Conservation (phyloP, 768 basidiomycete genomes). For the Nidularia sp. region DNA sequence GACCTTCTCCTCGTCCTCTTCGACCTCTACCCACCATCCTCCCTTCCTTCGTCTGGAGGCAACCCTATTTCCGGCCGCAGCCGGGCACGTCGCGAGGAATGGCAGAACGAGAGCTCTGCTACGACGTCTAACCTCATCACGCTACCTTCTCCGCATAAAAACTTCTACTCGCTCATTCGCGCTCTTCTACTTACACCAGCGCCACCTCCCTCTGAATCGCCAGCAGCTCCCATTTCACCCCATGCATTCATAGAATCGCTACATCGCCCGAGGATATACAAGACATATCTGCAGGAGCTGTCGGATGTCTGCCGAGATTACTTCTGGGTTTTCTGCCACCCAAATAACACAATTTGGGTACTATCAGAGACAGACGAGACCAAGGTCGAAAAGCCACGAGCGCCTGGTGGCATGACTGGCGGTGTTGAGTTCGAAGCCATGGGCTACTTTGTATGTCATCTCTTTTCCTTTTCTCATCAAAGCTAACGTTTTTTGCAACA, state of each 20-base stretch:
- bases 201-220: constrained; percentile 27
- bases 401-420: constrained; percentile 97
- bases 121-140: constrained; percentile 48
- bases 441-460: constrained; percentile 79
- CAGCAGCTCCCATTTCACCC: constrained; percentile 34
- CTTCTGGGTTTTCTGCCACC: constrained; percentile 97
- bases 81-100: constrained; percentile 45
- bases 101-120: constrained; percentile 45
- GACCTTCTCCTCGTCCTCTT: constrained; percentile 86
- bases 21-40: constrained; percentile 77
- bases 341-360: constrained; percentile 88
- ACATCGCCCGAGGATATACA: constrained; percentile 30
- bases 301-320: constrained; percentile 91
- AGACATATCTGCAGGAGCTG: constrained; percentile 39
- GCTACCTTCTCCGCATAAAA: constrained; percentile 71
- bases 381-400: constrained; percentile 84
- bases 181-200: constrained; percentile 61
- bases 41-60: constrained; percentile 51
- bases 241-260: constrained; percentile 72
- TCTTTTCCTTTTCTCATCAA: background rate
- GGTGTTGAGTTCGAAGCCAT: constrained; percentile 99
- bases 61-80: constrained; percentile 18
- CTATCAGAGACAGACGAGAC: constrained; percentile 79
- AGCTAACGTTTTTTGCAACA: constrained; percentile 20
- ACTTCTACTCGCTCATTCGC: constrained; percentile 69